Evolutionary conservation across 257 asterid species (phyloP), one percentile per base, ranked within the genome.

Genomic region (Solanum tacnaense): DNA sequence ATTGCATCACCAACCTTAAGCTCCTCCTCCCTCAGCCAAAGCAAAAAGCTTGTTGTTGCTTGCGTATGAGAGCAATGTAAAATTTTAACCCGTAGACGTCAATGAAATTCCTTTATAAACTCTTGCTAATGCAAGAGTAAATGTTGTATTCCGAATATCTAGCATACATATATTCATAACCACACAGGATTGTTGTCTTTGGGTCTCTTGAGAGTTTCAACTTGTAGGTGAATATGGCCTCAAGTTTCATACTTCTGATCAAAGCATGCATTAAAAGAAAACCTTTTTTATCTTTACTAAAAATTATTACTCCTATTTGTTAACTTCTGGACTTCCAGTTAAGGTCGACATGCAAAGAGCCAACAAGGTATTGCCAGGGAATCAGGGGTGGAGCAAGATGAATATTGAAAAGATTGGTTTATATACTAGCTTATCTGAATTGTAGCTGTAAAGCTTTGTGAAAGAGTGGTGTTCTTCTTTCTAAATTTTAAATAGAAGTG

Each of bases 381-480:
- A 27, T 16, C 49, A 44, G 10, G 25, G 36, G 18, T 25, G 38
- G 39, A 79, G 16, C 85, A 79, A 44, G 62, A 79, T 35, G 85
- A 39, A 79, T 56, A 9, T 18, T 46, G 68, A 46, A 81, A 49
- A 79, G 27, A 29, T 29, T 29, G 67, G 68, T 82, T 46, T 82
- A 29, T 20, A 9, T 29, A 15, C 68, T 46, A 49, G 41, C 70
- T 29, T 46, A 82, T 49, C 85, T 29, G 68, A 82, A 82, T 25
- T 6, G 29, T 46, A 49, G 85, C 70, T 81, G 89, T 62, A 62
- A 46, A 88, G 89, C 87, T 74, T 88, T 88, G 83, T 62, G 49
- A 75, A 85, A 18, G 5, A 49, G 21, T 32, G 20, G 31, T 46
- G 29, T 29, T 13, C 34, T 29, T 46, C 31, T 82, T 49, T 82